Evolutionary conservation across 2,329 filamentous ascomycete species (phyloP), one percentile per base, ranked within the genome.

Genomic region (Sporothrix mexicana): DNA sequence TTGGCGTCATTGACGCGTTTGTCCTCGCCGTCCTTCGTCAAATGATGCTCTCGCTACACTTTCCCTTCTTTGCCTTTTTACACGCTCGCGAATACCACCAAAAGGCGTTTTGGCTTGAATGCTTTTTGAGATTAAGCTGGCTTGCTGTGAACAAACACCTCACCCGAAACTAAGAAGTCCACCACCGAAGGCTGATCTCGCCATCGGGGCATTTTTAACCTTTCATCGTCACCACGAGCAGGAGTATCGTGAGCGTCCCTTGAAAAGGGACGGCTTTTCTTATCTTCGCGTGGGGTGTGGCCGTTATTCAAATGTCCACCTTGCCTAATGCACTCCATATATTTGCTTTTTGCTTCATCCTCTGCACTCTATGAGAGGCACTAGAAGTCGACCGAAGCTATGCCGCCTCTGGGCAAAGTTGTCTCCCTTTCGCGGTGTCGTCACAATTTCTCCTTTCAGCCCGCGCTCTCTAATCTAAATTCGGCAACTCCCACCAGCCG

Each of bases 401-500:
- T 64, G 59, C 59, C 30, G 49, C 20, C 49, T 69, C 49, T 68
- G 66, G 30, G 66, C 49, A 41, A 69, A 23, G 23, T 20, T 17
- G 43, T 68, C 30, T 69, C 47, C 41, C 61, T 25, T 66, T 47
- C 41, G 41, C 20, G n/a, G 41, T 69, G 66, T 69, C 66, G 47
- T 69, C 66, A 55, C 47, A 55, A 36, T 53, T 20, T 53, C 47
- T 55, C 49, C 49, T 69, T 55, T n/a, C 30, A 43, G 45, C 23
- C 64, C 23, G 17, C 23, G 3, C 3, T 68, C 25, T 53, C 64
- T 36, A 53, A 53, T 53, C 47, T 53, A 68, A 30, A 68, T 68
- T 47, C 64, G 64, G 64, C 13, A 30, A 20, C 64, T 51, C 45
- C 47, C 45, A 41, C 45, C 23, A 53, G 62, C 43, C 15, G 20